A percentile compares a stretch with the other conserved stretches of the same genome.
phyloP scores from a whole-genome alignment of 306 rosid species.

The Medicago lupulina region DNA sequence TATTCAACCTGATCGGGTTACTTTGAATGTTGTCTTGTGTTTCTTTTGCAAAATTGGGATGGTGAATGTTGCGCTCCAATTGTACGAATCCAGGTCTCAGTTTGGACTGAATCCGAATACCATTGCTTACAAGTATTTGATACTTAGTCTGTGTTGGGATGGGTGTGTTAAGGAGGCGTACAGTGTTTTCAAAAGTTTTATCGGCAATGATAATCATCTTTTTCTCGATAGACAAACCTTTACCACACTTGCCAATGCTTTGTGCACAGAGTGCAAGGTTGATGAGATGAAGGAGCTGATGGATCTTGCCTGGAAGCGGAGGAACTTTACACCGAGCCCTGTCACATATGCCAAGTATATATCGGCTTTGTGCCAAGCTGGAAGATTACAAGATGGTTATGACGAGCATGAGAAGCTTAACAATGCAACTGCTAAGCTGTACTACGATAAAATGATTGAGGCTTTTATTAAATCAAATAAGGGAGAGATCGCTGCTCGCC shows the following conservation, averaged over 20 bases:
- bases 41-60: constrained; percentile 88
- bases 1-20: constrained; percentile 60
- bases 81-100: constrained; percentile 63
- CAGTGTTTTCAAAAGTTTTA: constrained; percentile 48
- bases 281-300: constrained; percentile 83
- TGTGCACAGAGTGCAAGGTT: constrained; percentile 63
- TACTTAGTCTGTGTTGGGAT: constrained; percentile 66
- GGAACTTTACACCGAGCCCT: constrained; percentile 49
- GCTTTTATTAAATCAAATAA: constrained; percentile 54
- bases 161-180: constrained; percentile 63
- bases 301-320: constrained; percentile 53
- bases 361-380: constrained; percentile 61
- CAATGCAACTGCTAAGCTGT: constrained; percentile 34
- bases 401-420: constrained; percentile 57
- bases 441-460: constrained; percentile 60
- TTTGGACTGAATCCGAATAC: constrained; percentile 59
- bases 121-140: constrained; percentile 75
- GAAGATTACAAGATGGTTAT: constrained; percentile 67
- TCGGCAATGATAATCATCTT: constrained; percentile 43
- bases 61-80: constrained; percentile 62
- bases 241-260: constrained; percentile 54
- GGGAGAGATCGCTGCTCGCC: constrained; percentile 74
- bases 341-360: constrained; percentile 53
- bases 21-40: constrained; percentile 78
- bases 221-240: constrained; percentile 61